Evolutionary conservation across 495 filamentous ascomycete species (phyloP), one percentile per base, ranked within the genome.

Genomic region (Talaromyces wortmannii): DNA sequence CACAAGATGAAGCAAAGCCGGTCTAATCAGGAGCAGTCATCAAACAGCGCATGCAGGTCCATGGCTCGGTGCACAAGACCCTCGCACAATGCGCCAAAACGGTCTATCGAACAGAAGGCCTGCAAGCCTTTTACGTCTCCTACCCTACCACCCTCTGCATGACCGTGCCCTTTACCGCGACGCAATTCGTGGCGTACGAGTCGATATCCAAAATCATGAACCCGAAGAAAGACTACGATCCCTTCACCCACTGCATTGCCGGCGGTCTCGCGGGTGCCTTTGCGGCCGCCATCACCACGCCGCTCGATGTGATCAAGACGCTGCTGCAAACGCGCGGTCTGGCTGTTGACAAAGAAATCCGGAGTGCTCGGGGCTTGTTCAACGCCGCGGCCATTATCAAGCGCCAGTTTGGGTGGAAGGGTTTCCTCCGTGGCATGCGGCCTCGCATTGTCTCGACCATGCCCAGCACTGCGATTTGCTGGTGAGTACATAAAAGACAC

Each of bases 1-100:
- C 17, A 10, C 30, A 1, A 29, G 0, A 13, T 8, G 33, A 31
- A 23, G 2, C 16, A 17, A 18, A 23, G 17, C 31, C 16, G 8
- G 7, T 36, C 65, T 69, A 51, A 71, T 54, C 44, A 31, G 31
- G 31, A 56, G 10, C 62, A 96, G 94, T 99, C 32, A 94, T 99
- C 78, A 99, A 99, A 73, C 94, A 99, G 69, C 88, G 94, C 49
- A 99, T 99, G 94, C 94, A 99, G 67, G 87, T 99, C 53, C 90
- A 96, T 59, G 86, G 92, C 57, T 97, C 95, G n/a, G 80, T 85
- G 44, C 95, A 97, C 72, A 86, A 83, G 62, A 89, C 84, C 7
- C 83, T 97, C 66, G 62, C 74, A 42, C 86, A 96, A 65, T 99
- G 94, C 77, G 91, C 91, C 32, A 81, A 77, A 64, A 82, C 87